Base-by-base conservation (phyloP, 1,284 basidiomycete genomes). In the Pisolithus thermaeus region DNA sequence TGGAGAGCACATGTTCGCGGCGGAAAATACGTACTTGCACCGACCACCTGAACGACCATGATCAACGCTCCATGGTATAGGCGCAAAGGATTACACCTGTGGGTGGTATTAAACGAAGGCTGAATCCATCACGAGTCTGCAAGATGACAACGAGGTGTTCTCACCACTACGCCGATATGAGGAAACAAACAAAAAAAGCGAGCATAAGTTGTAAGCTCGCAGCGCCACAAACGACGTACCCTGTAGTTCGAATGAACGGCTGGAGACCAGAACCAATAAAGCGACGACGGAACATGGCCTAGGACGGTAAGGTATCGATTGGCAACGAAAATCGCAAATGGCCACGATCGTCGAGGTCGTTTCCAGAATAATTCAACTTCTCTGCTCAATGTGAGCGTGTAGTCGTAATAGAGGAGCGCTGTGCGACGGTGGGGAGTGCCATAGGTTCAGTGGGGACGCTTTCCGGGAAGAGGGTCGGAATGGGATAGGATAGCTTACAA, bases 371-470 rank as follows among this genome's bases (percentile, higher is more conserved):
- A 59, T 7, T 67, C 63, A 30, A 71, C 46, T 56, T 74, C 73
- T 14, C 52, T 50, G 3, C 59, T 46, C 9, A 73, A 44, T 1
- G 71, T 74, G 27, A 73, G 56, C 14, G 58, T 18, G 48, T 71
- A 73, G 56, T 74, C 73, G 52, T 73, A 74, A 47, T 67, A 69
- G 2, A 74, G 62, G 38, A 73, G 61, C 2, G 56, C 70, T 72
- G 41, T 16, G 25, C 14, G 22, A 5, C 4, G 25, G 23, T 42
- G 41, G 28, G 12, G 22, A 42, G 25, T 16, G n/a, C 38, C 18
- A 6, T 8, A 41, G 22, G 12, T 20, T 20, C 9, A 23, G 40
- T 12, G 22, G 40, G 11, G 22, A 20, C 16, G 16, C 37, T 18
- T 42, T 14, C 7, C 12, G 23, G 16, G 6, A 25, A 14, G 28